Percentiles rank a stretch among this genome's conserved stretches.
phyloP scores from a whole-genome alignment of 1,139 yeast genomes.

The Taphrina communis region DNA sequence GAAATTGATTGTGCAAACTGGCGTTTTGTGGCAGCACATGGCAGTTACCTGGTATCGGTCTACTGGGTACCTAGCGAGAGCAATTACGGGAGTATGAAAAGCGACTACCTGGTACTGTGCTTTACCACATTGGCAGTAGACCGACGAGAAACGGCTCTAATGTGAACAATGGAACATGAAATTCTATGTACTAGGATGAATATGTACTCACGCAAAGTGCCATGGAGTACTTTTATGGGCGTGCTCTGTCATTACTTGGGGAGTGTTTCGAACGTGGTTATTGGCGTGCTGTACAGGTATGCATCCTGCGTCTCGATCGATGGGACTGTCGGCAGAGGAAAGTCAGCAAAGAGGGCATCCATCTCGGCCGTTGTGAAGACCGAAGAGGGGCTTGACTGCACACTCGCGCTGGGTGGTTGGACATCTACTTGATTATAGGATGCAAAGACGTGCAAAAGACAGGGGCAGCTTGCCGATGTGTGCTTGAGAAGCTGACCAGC shows the following conservation, averaged over 20 bases:
- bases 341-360: slow-evolving; percentile 23
- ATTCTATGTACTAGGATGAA: neutral
- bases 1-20: slow-evolving; percentile 9
- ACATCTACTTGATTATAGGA: slow-evolving; percentile 33
- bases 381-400: slow-evolving; percentile 9
- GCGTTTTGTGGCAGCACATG: slow-evolving; percentile 14
- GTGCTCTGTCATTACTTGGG: slow-evolving; percentile 9
- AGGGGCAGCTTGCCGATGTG: slow-evolving; percentile 32
- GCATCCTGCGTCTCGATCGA: slow-evolving; percentile 1
- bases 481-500: slow-evolving; percentile 26
- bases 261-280: neutral
- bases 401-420: slow-evolving; percentile 23
- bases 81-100: neutral
- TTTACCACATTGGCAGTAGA: no score
- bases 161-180: no score
- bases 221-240: neutral
- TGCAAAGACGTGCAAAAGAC: slow-evolving; percentile 27
- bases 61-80: neutral
- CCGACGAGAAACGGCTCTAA: no score
- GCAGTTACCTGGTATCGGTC: neutral
- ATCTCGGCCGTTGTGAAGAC: slow-evolving; percentile 22
- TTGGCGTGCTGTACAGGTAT: slow-evolving; percentile 8
- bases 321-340: slow-evolving; percentile 1
- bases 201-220: neutral
- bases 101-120: no score